Conservation (phyloP, 352 stramenopile genomes). For the Pythium sp. region DNA sequence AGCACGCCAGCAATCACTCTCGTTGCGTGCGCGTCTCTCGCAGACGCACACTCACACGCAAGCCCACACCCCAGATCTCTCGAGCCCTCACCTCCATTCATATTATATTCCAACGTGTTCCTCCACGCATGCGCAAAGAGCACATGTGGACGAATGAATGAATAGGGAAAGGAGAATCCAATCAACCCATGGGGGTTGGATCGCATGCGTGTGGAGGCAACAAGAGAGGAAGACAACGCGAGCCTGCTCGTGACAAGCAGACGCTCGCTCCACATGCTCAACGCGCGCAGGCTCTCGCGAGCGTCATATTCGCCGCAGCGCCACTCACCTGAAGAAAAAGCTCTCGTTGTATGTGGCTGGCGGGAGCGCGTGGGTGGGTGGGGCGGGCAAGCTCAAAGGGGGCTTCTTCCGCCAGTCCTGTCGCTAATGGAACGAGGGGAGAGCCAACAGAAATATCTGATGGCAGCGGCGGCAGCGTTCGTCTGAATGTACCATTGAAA, state of each 20-base stretch:
- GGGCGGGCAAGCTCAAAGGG: constrained; percentile 2
- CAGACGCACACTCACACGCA: constrained; percentile 6
- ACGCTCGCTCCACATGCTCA: background rate
- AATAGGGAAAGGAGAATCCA: background rate
- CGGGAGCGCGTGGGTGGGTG: background rate
- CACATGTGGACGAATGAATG: background rate
- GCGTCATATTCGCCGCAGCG: background rate
- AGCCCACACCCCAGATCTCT: background rate
- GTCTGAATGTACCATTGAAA: constrained; percentile 1
- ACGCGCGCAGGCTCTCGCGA: background rate
- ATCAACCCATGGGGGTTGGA: background rate
- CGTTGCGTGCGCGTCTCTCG: background rate
- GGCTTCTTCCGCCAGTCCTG: constrained; percentile 1
- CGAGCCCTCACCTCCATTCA: background rate
- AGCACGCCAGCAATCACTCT: constrained; percentile 3
- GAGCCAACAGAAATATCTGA: constrained; percentile 38
- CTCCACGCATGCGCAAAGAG: background rate
- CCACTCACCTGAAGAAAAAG: constrained; percentile 25
- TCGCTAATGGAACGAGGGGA: constrained; percentile 8
- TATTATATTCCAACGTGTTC: background rate
- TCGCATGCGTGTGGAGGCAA: background rate
- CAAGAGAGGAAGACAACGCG: background rate
- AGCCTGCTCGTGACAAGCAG: constrained; percentile 1
- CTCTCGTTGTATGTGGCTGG: constrained; percentile 21
- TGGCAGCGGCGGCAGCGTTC: constrained; percentile 15